Conservation (phyloP, 2,329 filamentous ascomycete species). For the Talaromyces sp. region DNA sequence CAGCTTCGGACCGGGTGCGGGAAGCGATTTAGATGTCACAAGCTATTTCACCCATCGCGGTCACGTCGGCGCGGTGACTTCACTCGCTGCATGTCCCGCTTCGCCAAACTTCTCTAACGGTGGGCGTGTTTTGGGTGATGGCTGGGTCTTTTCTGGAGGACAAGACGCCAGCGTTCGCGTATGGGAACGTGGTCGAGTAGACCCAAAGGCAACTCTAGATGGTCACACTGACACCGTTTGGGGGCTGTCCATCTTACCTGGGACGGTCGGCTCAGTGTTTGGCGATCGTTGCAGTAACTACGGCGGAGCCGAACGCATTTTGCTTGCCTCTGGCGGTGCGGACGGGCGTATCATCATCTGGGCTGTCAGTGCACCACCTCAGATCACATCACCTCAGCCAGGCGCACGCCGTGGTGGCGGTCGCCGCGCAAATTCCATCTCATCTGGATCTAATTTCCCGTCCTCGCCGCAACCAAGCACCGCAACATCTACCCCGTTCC, state of each 20-base stretch:
- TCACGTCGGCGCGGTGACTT: slow-evolving; percentile 84
- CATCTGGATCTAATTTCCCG: slow-evolving; percentile 86
- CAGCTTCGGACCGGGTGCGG: slow-evolving; percentile 49
- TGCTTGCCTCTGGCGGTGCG: slow-evolving; percentile 85
- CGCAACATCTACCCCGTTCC: slow-evolving; percentile 78
- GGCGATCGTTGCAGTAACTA: slow-evolving; percentile 64
- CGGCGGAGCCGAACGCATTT: slow-evolving; percentile 75
- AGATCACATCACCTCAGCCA: slow-evolving; percentile 72
- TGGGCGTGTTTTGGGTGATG: slow-evolving; percentile 80
- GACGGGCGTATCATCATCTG: slow-evolving; percentile 90
- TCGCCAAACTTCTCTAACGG: slow-evolving; percentile 85
- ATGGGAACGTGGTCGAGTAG: slow-evolving; percentile 90
- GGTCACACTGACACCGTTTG: slow-evolving; percentile 95
- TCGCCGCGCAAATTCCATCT: slow-evolving; percentile 85
- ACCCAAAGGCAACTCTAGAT: slow-evolving; percentile 89
- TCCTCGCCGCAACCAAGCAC: slow-evolving; percentile 84
- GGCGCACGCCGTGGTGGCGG: slow-evolving; percentile 68
- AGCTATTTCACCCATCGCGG: slow-evolving; percentile 95
- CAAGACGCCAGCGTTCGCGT: slow-evolving; percentile 90
- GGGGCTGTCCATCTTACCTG: slow-evolving; percentile 87
- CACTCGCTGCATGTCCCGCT: slow-evolving; percentile 77
- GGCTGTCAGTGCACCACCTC: slow-evolving; percentile 87
- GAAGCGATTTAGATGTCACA: slow-evolving; percentile 80
- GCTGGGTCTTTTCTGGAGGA: slow-evolving; percentile 97
- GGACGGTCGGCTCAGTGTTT: slow-evolving; percentile 73